Evolutionary conservation across 2,329 filamentous ascomycete genomes (phyloP).

Genomic region (Lasiodiplodia hormozganensis): DNA sequence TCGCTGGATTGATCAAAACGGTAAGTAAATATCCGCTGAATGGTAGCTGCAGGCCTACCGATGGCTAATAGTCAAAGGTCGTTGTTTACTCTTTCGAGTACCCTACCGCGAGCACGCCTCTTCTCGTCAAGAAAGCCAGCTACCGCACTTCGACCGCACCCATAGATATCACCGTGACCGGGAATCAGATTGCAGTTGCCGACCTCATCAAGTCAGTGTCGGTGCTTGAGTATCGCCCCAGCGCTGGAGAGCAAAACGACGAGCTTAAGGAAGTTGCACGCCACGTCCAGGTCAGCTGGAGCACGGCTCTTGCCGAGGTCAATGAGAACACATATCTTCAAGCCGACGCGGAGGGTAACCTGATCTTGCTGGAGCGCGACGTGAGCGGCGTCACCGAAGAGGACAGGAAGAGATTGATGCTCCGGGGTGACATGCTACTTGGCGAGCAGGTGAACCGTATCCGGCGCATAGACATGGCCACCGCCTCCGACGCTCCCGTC

Average conservation of each 20-base stretch:
- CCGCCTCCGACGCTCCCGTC: conserved; percentile 70
- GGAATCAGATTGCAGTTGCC: conserved; percentile 78
- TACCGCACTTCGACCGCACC: conserved; percentile 86
- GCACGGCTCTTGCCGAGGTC: conserved; percentile 77
- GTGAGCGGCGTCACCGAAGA: conserved; percentile 74
- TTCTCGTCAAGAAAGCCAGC: conserved; percentile 73
- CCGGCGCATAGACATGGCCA: conserved; percentile 72
- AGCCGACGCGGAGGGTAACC: conserved; percentile 85
- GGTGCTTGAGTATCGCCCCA: conserved; percentile 71
- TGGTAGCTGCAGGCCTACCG: too few species aligned
- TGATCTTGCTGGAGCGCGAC: conserved; percentile 81
- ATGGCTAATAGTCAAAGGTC: conserved; percentile 50
- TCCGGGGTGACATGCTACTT: conserved; percentile 81
- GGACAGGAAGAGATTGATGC: conserved; percentile 72
- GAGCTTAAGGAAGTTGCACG: conserved; percentile 76
- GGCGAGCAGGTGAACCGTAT: conserved; percentile 96
- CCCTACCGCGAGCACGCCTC: conserved; percentile 58
- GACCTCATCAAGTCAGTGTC: conserved; percentile 94
- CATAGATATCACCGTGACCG: conserved; percentile 77
- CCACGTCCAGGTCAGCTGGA: conserved; percentile 83
- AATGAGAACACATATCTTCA: conserved; percentile 79
- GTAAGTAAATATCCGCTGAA: conserved; percentile 52
- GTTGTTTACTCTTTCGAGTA: conserved; percentile 64
- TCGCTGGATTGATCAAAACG: conserved; percentile 89
- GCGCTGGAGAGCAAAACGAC: conserved; percentile 63